Evolutionary conservation across 306 rosid species (phyloP), one percentile per base, ranked within the genome.

Genomic region (Arachis hypogaea): DNA sequence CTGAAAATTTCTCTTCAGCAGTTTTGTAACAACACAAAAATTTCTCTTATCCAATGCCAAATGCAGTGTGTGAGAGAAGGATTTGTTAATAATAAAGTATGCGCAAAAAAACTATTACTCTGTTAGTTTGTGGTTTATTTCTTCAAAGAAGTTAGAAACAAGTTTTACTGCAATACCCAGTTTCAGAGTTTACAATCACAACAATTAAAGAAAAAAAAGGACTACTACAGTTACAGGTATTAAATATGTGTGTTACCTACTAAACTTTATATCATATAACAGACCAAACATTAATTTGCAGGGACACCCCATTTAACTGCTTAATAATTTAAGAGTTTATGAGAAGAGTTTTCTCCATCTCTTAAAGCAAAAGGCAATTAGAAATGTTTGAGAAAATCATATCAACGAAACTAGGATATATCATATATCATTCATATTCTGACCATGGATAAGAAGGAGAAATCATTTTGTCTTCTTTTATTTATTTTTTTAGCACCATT

Each of bases 201-300:
- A 43, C 14, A 52, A 60, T 63, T 69, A 57, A 46, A 61, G 28
- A 22, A 3, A 62, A 57, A 46, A 46, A 71, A 33, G 22, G 12
- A 59, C 55, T 36, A 28, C 41, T 9, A 62, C 43, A 61, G 69
- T 16, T 43, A 40, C n/a, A 59, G 11, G 51, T 6, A 75, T 43
- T 50, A 73, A 68, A 68, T 78, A 54, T 11, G 55, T 36, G 14
- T 46, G 71, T 52, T 68, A 54, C 30, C 62, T 7, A 51, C 56
- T 60, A n/a, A 45, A 14, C 11, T 41, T 45, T 68, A 64, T 43
- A 46, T 41, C 47, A 57, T 50, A 52, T 57, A 36, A 59, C 11
- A 49, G 41, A 54, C 22, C 33, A 12, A 77, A 7, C 8, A 7
- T 14, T 58, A 59, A 8, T 49, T 50, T 10, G 47, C 29, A 11